Evolutionary conservation across 768 basidiomycete species (phyloP).

Genomic region (Suillus americanus): DNA sequence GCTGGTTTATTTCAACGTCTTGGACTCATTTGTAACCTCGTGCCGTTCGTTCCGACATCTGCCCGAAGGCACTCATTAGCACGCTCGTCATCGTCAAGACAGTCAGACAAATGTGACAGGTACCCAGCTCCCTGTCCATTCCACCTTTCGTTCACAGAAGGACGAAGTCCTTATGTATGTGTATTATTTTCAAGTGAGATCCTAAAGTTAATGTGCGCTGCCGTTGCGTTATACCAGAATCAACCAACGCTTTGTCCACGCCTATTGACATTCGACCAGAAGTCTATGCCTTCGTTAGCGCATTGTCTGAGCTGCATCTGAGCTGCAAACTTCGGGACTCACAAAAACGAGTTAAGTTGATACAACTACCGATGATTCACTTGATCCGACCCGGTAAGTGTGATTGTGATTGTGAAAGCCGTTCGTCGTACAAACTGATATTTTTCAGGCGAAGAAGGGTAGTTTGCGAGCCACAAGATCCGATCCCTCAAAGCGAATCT

Average conservation of each 20-base stretch:
- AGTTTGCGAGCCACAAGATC: conserved; percentile 50
- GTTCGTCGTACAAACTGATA: not conserved
- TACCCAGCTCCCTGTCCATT: not conserved
- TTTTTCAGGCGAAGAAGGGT: conserved; percentile 48
- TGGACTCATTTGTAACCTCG: not conserved
- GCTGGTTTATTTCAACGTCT: not conserved
- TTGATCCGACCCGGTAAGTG: conserved; percentile 20
- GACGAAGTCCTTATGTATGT: conserved; percentile 48
- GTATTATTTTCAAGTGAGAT: conserved; percentile 4
- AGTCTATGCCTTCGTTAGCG: conserved; percentile 40
- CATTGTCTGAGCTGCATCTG: not conserved
- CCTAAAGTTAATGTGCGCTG: not conserved
- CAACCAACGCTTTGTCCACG: conserved; percentile 52
- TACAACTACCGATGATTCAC: conserved; percentile 34
- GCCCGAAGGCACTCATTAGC: no score
- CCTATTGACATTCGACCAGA: conserved; percentile 58
- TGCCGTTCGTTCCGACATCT: no score
- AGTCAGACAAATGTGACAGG: not conserved
- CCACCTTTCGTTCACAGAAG: conserved; percentile 66
- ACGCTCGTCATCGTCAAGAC: no score
- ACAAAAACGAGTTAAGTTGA: conserved; percentile 24
- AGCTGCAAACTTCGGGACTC: conserved; percentile 40
- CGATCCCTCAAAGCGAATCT: conserved; percentile 53
- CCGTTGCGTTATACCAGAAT: conserved; percentile 15
- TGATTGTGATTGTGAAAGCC: not conserved